phyloP scores from a whole-genome alignment of 2,329 filamentous ascomycete genomes.

The Clarireedia paspali region DNA sequence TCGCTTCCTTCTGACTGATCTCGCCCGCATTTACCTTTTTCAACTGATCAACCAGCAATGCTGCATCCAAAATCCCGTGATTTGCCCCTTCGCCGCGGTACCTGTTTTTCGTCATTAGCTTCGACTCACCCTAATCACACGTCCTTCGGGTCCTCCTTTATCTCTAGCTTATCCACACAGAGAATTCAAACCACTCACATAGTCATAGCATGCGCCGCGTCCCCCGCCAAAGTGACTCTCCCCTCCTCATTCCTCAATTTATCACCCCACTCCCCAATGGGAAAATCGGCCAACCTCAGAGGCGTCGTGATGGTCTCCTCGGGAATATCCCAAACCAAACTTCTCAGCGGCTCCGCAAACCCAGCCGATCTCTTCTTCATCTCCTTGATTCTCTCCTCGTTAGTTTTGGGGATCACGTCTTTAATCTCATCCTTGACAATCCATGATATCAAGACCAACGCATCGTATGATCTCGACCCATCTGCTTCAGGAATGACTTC shows the following conservation, averaged over 20 bases:
- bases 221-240: conserved; percentile 26
- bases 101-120: neutral
- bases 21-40: conserved; percentile 11
- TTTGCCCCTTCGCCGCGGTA: conserved; percentile 50
- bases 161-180: neutral
- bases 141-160: no score
- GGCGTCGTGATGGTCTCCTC: conserved; percentile 30
- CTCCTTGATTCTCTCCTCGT: conserved; percentile 31
- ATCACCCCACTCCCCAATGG: conserved; percentile 16
- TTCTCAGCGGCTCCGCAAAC: conserved; percentile 37
- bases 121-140: neutral
- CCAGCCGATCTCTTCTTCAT: conserved; percentile 32
- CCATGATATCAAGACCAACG: conserved; percentile 42
- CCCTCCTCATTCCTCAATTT: conserved; percentile 27
- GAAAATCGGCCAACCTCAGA: conserved; percentile 29
- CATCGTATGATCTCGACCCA: conserved; percentile 32
- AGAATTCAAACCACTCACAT: conserved; percentile 12
- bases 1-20: conserved; percentile 31
- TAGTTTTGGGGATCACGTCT: conserved; percentile 29
- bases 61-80: conserved; percentile 46
- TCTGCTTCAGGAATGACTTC: conserved; percentile 32
- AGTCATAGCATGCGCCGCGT: conserved; percentile 31
- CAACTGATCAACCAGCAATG: conserved; percentile 35
- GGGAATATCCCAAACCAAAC: conserved; percentile 37
- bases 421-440: conserved; percentile 25